A percentile compares a stretch with the other conserved stretches of the same genome.
These are phyloP conservation scores for Saturnispora diversa DNA, from an alignment of 805 yeast species.

Conservation along the genomic window DNA sequence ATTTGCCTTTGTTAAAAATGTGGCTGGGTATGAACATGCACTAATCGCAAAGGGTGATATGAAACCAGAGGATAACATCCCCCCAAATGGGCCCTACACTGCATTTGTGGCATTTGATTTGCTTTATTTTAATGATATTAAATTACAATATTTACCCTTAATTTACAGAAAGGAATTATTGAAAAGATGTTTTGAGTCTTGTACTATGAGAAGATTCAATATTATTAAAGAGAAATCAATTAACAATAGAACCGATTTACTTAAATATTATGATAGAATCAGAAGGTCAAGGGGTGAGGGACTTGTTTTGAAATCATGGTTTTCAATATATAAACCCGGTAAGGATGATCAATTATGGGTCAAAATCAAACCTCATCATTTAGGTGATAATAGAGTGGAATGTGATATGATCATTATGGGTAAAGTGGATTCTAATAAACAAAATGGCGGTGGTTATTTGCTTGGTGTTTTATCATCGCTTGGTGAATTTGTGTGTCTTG, in stretches of 20 bases:
- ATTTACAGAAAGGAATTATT: constrained; percentile 2
- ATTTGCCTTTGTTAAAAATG: constrained; percentile 69
- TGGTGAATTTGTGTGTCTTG: not conserved
- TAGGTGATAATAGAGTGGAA: constrained; percentile 79
- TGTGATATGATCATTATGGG: constrained; percentile 78
- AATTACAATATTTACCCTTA: constrained; percentile 4
- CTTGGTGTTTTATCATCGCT: constrained; percentile 1
- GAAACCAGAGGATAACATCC: not conserved
- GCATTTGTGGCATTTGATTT: constrained; percentile 64
- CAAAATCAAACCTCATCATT: constrained; percentile 85
- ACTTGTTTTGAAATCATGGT: constrained; percentile 59
- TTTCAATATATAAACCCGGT: constrained; percentile 52
- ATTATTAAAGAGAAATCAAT: not conserved
- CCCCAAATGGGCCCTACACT: not conserved
- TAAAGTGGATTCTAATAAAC: constrained; percentile 26
- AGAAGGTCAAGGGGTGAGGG: constrained; percentile 72
- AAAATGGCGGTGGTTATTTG: constrained; percentile 4
- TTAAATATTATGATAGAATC: constrained; percentile 19
- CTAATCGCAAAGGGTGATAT: not conserved
- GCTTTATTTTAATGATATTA: constrained; percentile 44
- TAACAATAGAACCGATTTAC: not conserved
- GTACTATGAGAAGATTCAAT: not conserved
- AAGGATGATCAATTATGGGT: constrained; percentile 62
- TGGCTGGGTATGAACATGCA: constrained; percentile 34
- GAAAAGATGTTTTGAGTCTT: not conserved